phyloP scores from a whole-genome alignment of 1,284 basidiomycete genomes.

The Marasmius tenuissimus region DNA sequence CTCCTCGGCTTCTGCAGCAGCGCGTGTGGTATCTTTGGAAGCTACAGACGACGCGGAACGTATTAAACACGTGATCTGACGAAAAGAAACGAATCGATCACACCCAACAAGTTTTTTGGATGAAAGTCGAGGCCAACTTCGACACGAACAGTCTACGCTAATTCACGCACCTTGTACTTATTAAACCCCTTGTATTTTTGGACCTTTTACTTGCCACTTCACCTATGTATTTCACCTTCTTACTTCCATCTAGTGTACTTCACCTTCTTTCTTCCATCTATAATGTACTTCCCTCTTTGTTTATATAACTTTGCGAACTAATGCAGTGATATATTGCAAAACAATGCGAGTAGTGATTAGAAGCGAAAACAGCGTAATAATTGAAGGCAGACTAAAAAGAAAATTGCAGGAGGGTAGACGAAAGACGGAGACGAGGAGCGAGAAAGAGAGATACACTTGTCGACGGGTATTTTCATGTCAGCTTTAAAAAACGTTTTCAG shows the following conservation, averaged over 20 bases:
- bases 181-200: no score
- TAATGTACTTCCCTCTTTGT: not conserved
- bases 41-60: not conserved
- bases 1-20: not conserved
- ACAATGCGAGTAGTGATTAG: constrained; percentile 40
- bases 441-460: constrained; percentile 39
- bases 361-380: constrained; percentile 25
- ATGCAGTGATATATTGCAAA: constrained; percentile 33
- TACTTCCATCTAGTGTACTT: not conserved
- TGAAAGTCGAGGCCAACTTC: no score
- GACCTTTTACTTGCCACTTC: no score
- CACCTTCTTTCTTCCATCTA: not conserved
- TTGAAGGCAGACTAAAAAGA: not conserved
- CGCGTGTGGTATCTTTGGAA: constrained; percentile 1
- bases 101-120: no score
- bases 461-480: constrained; percentile 39
- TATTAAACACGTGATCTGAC: not conserved
- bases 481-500: constrained; percentile 25
- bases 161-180: no score
- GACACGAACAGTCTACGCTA: no score
- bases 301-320: not conserved
- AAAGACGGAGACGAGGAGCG: constrained; percentile 4
- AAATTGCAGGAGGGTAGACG: not conserved
- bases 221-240: no score
- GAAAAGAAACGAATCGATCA: no score